Evolutionary conservation across 768 basidiomycete species (phyloP).

Genomic region (Panaeolus cyanescens): DNA sequence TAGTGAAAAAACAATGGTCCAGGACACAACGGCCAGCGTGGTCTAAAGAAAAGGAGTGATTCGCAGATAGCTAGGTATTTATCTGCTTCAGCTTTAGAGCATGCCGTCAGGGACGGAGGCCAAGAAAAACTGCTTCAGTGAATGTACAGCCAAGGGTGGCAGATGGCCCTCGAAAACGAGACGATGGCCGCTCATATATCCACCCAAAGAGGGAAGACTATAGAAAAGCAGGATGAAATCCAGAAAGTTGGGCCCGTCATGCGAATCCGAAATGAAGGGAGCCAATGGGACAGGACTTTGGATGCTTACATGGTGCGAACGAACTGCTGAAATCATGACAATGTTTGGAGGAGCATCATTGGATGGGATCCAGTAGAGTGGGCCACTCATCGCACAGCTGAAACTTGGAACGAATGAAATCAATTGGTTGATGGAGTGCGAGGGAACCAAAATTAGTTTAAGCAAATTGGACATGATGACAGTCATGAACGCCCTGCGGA

Average conservation of each 20-base stretch:
- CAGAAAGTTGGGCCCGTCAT: not conserved
- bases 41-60: not conserved
- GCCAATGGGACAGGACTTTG: not conserved
- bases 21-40: slow-evolving; percentile 3
- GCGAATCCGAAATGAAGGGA: slow-evolving; percentile 1
- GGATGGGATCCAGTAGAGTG: not conserved
- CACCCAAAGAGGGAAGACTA: not conserved
- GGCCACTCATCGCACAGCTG: no score
- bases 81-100: not conserved
- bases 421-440: not conserved
- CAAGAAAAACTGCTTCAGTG: not conserved
- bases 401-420: no score
- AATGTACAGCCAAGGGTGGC: not conserved
- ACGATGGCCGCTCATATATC: not conserved
- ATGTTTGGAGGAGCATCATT: not conserved
- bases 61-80: not conserved
- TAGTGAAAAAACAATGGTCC: slow-evolving; percentile 8
- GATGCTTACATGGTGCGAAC: not conserved
- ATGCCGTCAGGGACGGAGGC: not conserved
- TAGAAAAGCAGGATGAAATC: not conserved
- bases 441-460: not conserved
- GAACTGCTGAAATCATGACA: not conserved
- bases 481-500: no score
- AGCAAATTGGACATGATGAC: not conserved
- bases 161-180: not conserved